Evolutionary conservation across 768 basidiomycete genomes (phyloP).

Genomic region (Paxillus ammoniavirescens): DNA sequence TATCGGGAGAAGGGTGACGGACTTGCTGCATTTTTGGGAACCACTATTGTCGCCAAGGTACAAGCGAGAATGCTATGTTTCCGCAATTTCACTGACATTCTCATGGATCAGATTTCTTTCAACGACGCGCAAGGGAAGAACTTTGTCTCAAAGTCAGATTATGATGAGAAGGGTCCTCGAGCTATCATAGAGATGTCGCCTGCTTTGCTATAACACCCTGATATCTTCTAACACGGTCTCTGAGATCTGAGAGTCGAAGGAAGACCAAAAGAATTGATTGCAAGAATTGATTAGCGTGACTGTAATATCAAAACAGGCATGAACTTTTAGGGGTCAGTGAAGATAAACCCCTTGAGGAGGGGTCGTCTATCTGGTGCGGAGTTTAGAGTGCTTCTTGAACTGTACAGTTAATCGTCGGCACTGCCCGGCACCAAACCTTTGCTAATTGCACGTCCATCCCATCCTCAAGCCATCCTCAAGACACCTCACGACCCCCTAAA

Average conservation of each 20-base stretch:
- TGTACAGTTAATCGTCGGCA: constrained; percentile 25
- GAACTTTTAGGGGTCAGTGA: too few species aligned
- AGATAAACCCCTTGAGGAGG: background rate
- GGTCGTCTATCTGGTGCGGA: constrained; percentile 15
- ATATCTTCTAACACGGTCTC: background rate
- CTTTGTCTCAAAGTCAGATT: constrained; percentile 80
- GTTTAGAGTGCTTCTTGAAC: constrained; percentile 25
- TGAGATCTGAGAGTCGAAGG: too few species aligned
- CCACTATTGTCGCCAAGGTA: constrained; percentile 85
- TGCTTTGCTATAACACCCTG: constrained; percentile 66
- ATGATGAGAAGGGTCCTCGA: constrained; percentile 68
- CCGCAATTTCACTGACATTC: background rate
- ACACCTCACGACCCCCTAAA: constrained; percentile 14
- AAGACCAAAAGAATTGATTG: too few species aligned
- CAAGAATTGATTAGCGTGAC: too few species aligned
- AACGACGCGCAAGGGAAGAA: constrained; percentile 63
- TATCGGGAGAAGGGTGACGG: constrained; percentile 85
- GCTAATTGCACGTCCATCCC: constrained; percentile 5
- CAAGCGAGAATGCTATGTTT: constrained; percentile 4
- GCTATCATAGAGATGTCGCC: constrained; percentile 77
- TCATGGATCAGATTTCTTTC: constrained; percentile 60
- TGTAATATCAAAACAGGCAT: too few species aligned
- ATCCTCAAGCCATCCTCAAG: constrained; percentile 13
- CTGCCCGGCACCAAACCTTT: constrained; percentile 7
- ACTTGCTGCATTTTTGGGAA: constrained; percentile 76